phyloP scores from a whole-genome alignment of 192 early-diverging fungal species.

The Rhizophagus clarus region DNA sequence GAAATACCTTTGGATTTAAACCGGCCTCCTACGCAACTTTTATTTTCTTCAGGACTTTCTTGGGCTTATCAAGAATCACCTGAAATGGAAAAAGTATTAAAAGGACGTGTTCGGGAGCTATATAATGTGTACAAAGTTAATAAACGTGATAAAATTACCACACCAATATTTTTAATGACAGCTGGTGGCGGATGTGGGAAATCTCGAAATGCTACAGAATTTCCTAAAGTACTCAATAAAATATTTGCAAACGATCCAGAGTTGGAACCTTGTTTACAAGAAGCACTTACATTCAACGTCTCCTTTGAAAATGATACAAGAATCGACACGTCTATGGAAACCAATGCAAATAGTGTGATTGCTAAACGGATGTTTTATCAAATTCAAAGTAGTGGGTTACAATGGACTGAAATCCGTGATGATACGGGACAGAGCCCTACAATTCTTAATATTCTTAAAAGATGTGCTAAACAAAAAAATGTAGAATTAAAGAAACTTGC shows the following conservation, averaged over 20 bases:
- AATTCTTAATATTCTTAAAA: neutral
- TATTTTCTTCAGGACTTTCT: neutral
- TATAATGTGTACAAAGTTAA: no score
- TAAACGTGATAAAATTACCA: neutral
- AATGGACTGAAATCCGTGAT: neutral
- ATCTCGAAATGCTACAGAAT: constrained; percentile 5
- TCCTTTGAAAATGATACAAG: neutral
- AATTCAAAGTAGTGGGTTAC: neutral
- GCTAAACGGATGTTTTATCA: neutral
- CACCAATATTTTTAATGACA: neutral
- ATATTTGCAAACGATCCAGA: neutral
- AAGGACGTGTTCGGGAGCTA: neutral
- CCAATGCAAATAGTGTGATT: neutral
- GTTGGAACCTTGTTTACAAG: neutral
- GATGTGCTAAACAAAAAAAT: neutral
- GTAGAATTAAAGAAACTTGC: neutral
- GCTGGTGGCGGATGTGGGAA: constrained; percentile 1
- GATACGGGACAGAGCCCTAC: neutral
- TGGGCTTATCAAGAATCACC: constrained; percentile 20
- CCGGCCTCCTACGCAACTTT: neutral
- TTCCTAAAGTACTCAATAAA: neutral
- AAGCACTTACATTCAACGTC: neutral
- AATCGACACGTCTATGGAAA: neutral
- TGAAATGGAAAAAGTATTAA: neutral
- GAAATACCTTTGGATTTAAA: no score